A percentile compares a stretch with the other conserved stretches of the same genome.
Evolutionary conservation across 495 filamentous ascomycete genomes (phyloP).

Genomic region (Hypoxylon lenormandii): DNA sequence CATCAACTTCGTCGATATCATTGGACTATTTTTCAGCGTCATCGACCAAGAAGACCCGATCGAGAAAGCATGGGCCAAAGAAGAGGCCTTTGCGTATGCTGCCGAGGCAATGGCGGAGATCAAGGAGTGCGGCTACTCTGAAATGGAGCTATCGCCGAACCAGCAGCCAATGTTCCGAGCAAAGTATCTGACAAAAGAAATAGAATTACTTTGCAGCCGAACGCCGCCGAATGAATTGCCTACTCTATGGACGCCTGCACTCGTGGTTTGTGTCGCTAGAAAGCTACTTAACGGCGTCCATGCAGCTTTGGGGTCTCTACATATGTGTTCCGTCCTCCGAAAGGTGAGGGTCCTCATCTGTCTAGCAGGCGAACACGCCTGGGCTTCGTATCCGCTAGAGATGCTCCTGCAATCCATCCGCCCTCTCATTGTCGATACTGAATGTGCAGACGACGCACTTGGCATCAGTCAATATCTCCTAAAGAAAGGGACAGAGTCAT

Average conservation of each 20-base stretch:
- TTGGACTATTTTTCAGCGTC: constrained; percentile 80
- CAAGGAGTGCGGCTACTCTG: constrained; percentile 70
- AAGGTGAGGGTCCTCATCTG: constrained; percentile 85
- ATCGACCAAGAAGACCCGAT: constrained; percentile 75
- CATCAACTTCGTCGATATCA: constrained; percentile 77
- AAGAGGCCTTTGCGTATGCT: constrained; percentile 68
- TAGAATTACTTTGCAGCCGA: constrained; percentile 79
- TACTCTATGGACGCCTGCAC: constrained; percentile 78
- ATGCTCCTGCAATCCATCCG: constrained; percentile 86
- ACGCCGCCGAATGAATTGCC: constrained; percentile 70
- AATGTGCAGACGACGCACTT: constrained; percentile 92
- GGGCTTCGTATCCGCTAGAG: constrained; percentile 85
- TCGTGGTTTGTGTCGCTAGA: constrained; percentile 80
- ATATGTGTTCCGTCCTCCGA: constrained; percentile 85
- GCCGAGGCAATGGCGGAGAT: constrained; percentile 75
- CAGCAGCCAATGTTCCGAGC: constrained; percentile 89
- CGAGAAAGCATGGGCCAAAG: constrained; percentile 77
- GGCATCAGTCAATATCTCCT: constrained; percentile 89
- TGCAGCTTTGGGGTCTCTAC: constrained; percentile 85
- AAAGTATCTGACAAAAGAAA: constrained; percentile 76
- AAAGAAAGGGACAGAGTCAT: constrained; percentile 71
- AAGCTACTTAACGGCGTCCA: constrained; percentile 83
- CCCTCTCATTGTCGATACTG: constrained; percentile 79
- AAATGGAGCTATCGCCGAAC: constrained; percentile 70
- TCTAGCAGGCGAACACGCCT: constrained; percentile 75